A percentile compares a stretch with the other conserved stretches of the same genome.
phyloP scores from a whole-genome alignment of 345 rosid species.

The Acer saccharum region DNA sequence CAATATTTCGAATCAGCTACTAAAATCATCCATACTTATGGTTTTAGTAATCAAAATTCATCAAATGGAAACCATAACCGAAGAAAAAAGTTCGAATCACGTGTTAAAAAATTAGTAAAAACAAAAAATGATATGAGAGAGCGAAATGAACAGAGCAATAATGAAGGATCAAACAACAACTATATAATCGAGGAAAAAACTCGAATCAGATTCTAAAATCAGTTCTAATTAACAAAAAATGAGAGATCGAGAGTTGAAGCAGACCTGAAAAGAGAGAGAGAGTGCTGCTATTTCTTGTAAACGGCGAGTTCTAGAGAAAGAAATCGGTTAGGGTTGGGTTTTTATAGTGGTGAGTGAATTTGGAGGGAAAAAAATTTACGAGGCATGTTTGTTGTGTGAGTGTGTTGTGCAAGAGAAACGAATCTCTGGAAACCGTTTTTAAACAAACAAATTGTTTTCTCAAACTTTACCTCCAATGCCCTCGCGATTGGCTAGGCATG shows the following conservation, averaged over 20 bases:
- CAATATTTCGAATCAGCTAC: too few species aligned
- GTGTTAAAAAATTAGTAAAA: background rate
- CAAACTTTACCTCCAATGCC: background rate
- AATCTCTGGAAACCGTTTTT: slow-evolving; percentile 7
- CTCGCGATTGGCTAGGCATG: background rate
- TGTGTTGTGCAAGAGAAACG: background rate
- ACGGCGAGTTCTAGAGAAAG: slow-evolving; percentile 9
- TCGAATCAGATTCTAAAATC: too few species aligned
- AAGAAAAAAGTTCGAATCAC: background rate
- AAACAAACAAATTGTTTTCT: slow-evolving; percentile 21
- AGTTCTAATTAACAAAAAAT: background rate
- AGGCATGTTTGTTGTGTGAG: slow-evolving; percentile 17
- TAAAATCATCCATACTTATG: too few species aligned
- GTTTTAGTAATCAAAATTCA: background rate
- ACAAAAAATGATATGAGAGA: too few species aligned
- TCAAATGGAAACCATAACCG: background rate
- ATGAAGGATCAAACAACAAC: too few species aligned
- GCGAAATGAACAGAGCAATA: slow-evolving; percentile 3
- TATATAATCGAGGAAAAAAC: too few species aligned
- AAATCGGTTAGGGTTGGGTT: slow-evolving; percentile 12
- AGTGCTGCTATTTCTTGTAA: background rate
- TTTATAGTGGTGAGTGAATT: slow-evolving; percentile 12
- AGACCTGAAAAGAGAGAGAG: slow-evolving; percentile 13
- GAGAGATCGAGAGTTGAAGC: background rate
- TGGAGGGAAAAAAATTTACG: slow-evolving; percentile 34